Conservation (phyloP, 768 basidiomycete genomes). For the Daedalea quercina region DNA sequence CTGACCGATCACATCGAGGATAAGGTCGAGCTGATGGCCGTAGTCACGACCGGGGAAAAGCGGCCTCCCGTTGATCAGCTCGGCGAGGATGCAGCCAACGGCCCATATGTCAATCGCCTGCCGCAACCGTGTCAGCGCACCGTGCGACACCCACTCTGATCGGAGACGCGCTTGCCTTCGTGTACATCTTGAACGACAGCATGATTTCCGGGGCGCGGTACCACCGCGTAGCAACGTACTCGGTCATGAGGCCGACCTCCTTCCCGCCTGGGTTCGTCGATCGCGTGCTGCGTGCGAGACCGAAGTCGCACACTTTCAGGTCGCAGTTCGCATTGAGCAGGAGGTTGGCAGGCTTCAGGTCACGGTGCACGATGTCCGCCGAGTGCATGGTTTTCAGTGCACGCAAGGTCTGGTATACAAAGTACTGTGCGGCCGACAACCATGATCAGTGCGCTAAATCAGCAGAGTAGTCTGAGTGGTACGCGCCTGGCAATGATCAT, state of each 20-base stretch:
- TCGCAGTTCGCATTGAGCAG: constrained; percentile 88
- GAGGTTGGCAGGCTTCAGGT: constrained; percentile 83
- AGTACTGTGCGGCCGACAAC: constrained; percentile 43
- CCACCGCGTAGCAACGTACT: constrained; percentile 90
- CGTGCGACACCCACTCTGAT: background rate
- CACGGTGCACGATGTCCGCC: constrained; percentile 74
- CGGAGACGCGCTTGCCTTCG: constrained; percentile 38
- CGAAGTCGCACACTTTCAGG: constrained; percentile 87
- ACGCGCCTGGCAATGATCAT: constrained; percentile 79
- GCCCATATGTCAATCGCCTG: constrained; percentile 73
- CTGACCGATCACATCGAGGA: constrained; percentile 78
- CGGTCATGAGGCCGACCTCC: constrained; percentile 67
- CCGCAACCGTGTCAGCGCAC: background rate
- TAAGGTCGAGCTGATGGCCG: constrained; percentile 82
- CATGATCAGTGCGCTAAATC: background rate
- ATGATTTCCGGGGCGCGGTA: constrained; percentile 94
- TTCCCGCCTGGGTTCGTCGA: constrained; percentile 47
- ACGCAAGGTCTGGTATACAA: constrained; percentile 78
- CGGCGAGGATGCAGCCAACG: constrained; percentile 71
- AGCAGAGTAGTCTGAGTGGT: background rate
- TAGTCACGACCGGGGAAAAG: constrained; percentile 87
- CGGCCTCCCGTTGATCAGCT: constrained; percentile 74
- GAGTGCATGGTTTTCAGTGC: constrained; percentile 88
- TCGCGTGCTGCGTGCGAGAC: constrained; percentile 65
- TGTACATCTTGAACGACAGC: constrained; percentile 89